Base-by-base conservation (phyloP, 345 rosid genomes). In the Anastatica hierochuntica region DNA sequence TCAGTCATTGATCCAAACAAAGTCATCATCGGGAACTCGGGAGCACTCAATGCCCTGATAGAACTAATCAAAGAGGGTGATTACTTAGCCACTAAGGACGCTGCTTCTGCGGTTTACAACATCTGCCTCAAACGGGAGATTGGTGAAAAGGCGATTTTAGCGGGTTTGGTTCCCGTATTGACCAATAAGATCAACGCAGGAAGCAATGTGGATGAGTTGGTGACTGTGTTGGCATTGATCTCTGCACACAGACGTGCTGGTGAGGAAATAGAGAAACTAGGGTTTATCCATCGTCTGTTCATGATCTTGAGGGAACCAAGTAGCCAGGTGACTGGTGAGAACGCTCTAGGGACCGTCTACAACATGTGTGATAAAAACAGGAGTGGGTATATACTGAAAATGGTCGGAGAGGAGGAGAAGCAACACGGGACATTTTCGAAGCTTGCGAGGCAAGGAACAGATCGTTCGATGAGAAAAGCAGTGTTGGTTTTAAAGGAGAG, bases 381-480 rank as follows among this genome's bases (percentile, higher is more conserved):
- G 37, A 71, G 65, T 14, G 42, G 39, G 5, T 35, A 51, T 20
- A 61, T 35, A 18, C 24, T 60, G 67, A 57, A 34, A 44, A 43
- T 50, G 24, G 20, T 84, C 2, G 52, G 45, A 61, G 62, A 48
- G 10, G 66, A 80, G 49, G 83, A 75, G 68, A 61, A 35, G 21
- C 56, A 53, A 37, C 11, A 70, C n/a, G 57, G 67, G 33, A 74
- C 82, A 0, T 66, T 83, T 34, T 65, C 72, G 7, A 71, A 37
- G 42, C 76, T 80, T 35, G 67, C 64, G 2, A 36, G 23, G 45
- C 57, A 56, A 24, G 82, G 75, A 35, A 69, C 80, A 36, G 65
- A 60, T 20, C 74, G 92, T 54, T 77, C 78, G 2, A 70, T 64
- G 75, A 73, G 88, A 49, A 84, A 78, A 70, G 81, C 88, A 1